Conservation (phyloP, 176 grass and related monocot genomes). For the Calamus simplicifolius region DNA sequence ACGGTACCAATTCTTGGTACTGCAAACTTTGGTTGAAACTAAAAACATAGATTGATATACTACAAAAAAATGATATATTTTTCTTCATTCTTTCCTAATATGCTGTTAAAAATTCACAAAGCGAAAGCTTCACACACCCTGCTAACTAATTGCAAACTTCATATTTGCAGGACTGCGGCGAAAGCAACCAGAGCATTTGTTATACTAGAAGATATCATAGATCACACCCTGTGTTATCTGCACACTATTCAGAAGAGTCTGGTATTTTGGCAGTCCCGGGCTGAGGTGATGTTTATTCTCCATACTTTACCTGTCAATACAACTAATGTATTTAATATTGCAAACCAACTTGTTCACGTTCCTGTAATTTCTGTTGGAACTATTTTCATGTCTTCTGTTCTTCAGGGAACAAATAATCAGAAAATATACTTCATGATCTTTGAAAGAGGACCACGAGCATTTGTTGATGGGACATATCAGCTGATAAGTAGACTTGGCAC, state of each 20-base stretch:
- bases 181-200: conserved; percentile 45
- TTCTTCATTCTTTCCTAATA: not conserved
- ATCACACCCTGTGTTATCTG: conserved; percentile 46
- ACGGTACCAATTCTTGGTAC: too few relatives aligned
- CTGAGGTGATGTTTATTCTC: conserved; percentile 42
- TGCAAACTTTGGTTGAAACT: too few relatives aligned
- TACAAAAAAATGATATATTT: not conserved
- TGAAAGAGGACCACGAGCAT: conserved; percentile 84
- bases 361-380: conserved; percentile 15
- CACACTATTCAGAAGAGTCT: conserved; percentile 84
- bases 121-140: not conserved
- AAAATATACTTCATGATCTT: conserved; percentile 91
- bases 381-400: conserved; percentile 3
- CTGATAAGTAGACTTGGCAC: conserved; percentile 35
- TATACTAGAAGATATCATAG: conserved; percentile 73
- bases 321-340: too few relatives aligned
- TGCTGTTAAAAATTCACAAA: not conserved
- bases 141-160: conserved; percentile 5
- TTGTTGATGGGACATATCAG: conserved; percentile 46
- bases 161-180: conserved; percentile 38
- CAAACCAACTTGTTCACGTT: too few relatives aligned
- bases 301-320: too few relatives aligned
- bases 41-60: too few relatives aligned
- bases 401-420: conserved; percentile 50
- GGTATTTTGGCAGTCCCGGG: conserved; percentile 66